Evolutionary conservation across 108 stramenopile genomes (phyloP), one percentile per base, ranked within the genome.

Genomic region (Chaetoceros muelleri): DNA sequence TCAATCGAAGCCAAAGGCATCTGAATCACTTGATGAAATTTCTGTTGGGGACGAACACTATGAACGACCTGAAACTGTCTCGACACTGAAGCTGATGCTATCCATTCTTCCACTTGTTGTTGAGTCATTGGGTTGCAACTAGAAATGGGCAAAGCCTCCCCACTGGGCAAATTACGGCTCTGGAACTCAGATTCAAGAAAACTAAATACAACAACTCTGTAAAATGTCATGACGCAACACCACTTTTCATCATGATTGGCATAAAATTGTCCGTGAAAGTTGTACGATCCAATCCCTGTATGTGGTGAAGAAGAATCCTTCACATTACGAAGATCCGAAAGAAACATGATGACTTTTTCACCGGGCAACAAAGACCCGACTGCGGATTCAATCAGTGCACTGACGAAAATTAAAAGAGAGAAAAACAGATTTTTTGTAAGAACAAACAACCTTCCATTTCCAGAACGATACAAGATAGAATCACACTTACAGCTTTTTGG

Each of bases 171-270:
- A 27, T 24, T 16, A 23, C 10, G 5, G 24, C 24, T 8, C 22
- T 0, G 24, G 2, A 29, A 40, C 13, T 40, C 34, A 10, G 34
- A 40, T 40, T 40, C 34, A 40, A 40, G 58, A 48, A 70, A 74
- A 52, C 75, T 72, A 61, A 92, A 87, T 31, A 92, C 61, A 28
- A 79, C 66, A 21, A 92, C 57, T 1, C 90, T 71, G 68, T 87
- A 92, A 62, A 72, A 83, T 3, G 90, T 85, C 82, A 87, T 80
- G 62, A 63, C 79, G 50, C 89, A 82, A 56, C 85, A 91, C 89
- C 89, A 91, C 60, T 84, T 66, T 62, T 60, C 50, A 20, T 48
- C 21, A 13, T 28, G 18, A n/a, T 26, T 40, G 23, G 52, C 1
- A 8, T 10, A 10, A 25, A 18, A 40, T 23, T 19, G 24, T 13